phyloP scores from a whole-genome alignment of 176 grass and related monocot species.

The Ananas comosus region DNA sequence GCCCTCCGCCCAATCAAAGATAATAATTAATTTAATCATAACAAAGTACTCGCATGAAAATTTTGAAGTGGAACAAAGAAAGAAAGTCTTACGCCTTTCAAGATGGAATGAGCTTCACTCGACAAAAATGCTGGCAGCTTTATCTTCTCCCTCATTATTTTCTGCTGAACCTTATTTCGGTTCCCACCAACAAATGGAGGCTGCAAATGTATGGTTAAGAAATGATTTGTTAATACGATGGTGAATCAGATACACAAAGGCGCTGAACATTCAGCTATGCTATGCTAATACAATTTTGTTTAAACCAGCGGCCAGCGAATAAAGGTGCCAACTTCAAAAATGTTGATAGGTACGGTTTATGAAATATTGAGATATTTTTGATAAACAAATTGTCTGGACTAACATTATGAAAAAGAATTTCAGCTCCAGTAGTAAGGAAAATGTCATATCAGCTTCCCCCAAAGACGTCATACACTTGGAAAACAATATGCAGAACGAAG shows the following conservation, averaged over 20 bases:
- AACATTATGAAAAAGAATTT: background rate
- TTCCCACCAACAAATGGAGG: constrained; percentile 80
- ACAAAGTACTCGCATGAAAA: too few relatives aligned
- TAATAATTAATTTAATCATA: too few relatives aligned
- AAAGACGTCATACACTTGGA: background rate
- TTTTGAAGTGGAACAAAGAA: background rate
- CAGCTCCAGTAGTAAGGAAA: background rate
- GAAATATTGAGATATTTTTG: background rate
- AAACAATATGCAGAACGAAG: background rate
- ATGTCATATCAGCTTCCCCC: background rate
- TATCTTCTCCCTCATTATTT: constrained; percentile 89
- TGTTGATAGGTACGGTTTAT: background rate
- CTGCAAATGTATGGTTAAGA: constrained; percentile 31
- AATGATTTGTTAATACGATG: constrained; percentile 12
- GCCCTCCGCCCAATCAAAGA: too few relatives aligned
- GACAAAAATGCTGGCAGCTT: constrained; percentile 70
- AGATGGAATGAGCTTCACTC: constrained; percentile 80
- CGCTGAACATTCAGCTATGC: background rate
- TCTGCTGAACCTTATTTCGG: constrained; percentile 85
- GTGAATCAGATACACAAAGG: background rate
- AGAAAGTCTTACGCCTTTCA: constrained; percentile 79
- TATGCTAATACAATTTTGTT: background rate
- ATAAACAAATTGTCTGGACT: background rate
- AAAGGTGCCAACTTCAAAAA: background rate
- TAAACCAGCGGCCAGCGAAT: background rate